These are phyloP conservation scores for Suhomyces yuchorum DNA, from an alignment of 1,139 yeast genomes.

Conservation along the genomic window DNA sequence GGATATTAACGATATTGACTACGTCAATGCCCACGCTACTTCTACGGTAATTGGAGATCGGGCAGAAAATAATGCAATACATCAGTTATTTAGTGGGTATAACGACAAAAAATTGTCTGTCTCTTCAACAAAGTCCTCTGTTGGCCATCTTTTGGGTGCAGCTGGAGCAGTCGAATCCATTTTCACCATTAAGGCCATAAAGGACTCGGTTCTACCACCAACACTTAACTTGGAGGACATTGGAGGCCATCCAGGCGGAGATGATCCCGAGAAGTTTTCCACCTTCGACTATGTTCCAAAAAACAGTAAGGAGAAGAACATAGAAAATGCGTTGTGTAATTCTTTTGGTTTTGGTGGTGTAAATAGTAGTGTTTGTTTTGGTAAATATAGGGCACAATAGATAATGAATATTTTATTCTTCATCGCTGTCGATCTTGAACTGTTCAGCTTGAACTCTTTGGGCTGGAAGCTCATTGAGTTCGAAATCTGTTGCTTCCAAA, in stretches of 20 bases:
- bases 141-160: constrained; percentile 93
- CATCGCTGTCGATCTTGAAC: constrained; percentile 24
- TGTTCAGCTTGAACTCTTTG: neutral
- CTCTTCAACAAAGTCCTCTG: constrained; percentile 87
- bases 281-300: constrained; percentile 64
- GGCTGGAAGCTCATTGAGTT: constrained; percentile 10
- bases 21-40: constrained; percentile 96
- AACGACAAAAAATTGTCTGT: constrained; percentile 41
- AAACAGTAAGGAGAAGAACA: constrained; percentile 36
- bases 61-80: constrained; percentile 82
- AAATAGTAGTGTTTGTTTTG: constrained; percentile 69
- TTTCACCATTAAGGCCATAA: constrained; percentile 70
- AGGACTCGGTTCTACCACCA: constrained; percentile 67
- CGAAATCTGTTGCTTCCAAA: constrained; percentile 10
- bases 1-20: constrained; percentile 55
- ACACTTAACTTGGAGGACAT: constrained; percentile 66
- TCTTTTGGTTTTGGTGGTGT: constrained; percentile 99
- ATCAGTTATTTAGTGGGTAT: constrained; percentile 42
- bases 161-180: constrained; percentile 94
- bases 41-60: constrained; percentile 87
- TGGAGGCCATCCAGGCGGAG: constrained; percentile 49
- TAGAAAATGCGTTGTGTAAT: constrained; percentile 72
- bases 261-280: constrained; percentile 41
- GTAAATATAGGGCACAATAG: constrained; percentile 23
- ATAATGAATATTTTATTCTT: constrained; percentile 7